A percentile compares a stretch with the other conserved stretches of the same genome.
These are phyloP conservation scores for Roridomyces roridus DNA, from an alignment of 768 basidiomycete species.

Conservation along the genomic window DNA sequence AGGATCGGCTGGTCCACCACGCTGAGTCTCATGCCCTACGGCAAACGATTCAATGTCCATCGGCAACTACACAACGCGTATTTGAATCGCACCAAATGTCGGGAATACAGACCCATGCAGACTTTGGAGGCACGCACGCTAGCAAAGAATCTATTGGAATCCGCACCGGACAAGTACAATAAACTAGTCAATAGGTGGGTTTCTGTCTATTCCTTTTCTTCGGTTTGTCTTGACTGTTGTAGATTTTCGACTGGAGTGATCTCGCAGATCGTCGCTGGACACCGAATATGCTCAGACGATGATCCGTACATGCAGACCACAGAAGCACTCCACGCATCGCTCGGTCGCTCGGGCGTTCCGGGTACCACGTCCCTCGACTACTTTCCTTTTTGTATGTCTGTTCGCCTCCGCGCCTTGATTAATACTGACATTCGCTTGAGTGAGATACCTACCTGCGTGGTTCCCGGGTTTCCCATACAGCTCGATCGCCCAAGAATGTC, in stretches of 20 bases:
- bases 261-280: conserved; percentile 29
- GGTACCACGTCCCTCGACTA: conserved; percentile 29
- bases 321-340: conserved; percentile 16
- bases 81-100: conserved; percentile 27
- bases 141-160: conserved; percentile 32
- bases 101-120: conserved; percentile 33
- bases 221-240: background rate
- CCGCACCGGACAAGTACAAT: conserved; percentile 18
- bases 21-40: conserved; percentile 29
- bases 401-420: no score
- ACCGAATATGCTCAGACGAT: conserved; percentile 28
- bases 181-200: conserved; percentile 1
- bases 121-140: conserved; percentile 39
- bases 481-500: conserved; percentile 38
- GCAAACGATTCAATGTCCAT: conserved; percentile 29
- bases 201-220: no score
- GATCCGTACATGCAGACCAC: conserved; percentile 32
- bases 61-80: conserved; percentile 27
- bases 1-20: conserved; percentile 27
- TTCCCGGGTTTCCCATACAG: conserved; percentile 45
- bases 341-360: conserved; percentile 15
- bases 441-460: conserved; percentile 46
- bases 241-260: conserved; percentile 34
- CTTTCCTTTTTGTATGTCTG: conserved; percentile 31
- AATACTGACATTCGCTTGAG: conserved; percentile 31